phyloP scores from a whole-genome alignment of 208 protist species.

The Acanthamoeba rhysodes region DNA sequence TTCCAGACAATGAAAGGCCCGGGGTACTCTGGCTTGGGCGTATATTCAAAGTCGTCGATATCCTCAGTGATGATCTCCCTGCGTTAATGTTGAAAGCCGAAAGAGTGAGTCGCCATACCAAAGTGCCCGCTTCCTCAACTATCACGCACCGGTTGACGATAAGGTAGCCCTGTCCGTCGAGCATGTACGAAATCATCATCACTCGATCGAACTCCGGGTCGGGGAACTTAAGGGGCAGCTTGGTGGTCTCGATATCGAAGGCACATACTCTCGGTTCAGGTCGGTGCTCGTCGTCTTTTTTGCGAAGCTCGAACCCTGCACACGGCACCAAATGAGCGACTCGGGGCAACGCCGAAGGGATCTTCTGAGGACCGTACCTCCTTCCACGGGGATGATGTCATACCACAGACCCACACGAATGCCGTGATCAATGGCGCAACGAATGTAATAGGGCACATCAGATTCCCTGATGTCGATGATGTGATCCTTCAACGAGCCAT shows the following conservation, averaged over 20 bases:
- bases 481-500: conserved; percentile 91
- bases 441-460: conserved; percentile 99
- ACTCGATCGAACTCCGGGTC: conserved; percentile 97
- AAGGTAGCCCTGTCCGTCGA: conserved; percentile 98
- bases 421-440: conserved; percentile 97
- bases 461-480: conserved; percentile 99
- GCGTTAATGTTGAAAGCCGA: conserved; percentile 91
- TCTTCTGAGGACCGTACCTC: conserved; percentile 76
- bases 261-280: conserved; percentile 95
- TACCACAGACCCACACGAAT: conserved; percentile 98
- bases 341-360: background rate
- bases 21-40: conserved; percentile 98
- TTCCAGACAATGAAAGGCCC: conserved; percentile 99
- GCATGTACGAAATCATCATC: conserved; percentile 99
- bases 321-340: background rate
- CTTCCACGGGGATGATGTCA: conserved; percentile 87
- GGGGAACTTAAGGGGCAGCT: conserved; percentile 99
- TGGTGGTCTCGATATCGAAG: conserved; percentile 99
- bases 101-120: background rate
- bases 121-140: background rate
- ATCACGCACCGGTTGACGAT: conserved; percentile 96
- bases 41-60: conserved; percentile 99
- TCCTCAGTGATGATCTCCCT: conserved; percentile 98
- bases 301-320: conserved; percentile 36
- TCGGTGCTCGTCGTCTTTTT: conserved; percentile 92